phyloP scores from a whole-genome alignment of 1,139 yeast genomes.

The Geotrichum restrictum region DNA sequence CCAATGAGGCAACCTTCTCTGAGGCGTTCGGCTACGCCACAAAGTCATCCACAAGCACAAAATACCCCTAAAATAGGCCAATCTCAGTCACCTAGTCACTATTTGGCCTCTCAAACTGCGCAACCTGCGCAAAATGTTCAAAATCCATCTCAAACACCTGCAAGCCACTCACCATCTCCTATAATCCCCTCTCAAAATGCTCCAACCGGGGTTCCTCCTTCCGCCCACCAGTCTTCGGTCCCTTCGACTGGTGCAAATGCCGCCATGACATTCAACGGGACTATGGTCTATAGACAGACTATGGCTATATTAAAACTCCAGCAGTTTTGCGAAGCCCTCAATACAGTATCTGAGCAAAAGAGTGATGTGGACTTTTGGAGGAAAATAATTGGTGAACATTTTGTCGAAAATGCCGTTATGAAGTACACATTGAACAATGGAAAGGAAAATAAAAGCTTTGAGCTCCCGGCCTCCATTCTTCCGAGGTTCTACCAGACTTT shows the following conservation, averaged over 20 bases:
- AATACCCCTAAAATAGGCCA: neutral
- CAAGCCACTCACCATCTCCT: constrained; percentile 3
- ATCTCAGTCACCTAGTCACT: constrained; percentile 7
- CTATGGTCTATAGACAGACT: constrained; percentile 4
- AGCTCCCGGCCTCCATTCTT: constrained; percentile 59
- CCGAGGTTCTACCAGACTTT: constrained; percentile 60
- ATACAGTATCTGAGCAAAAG: constrained; percentile 39
- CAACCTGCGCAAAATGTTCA: neutral
- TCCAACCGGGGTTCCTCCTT: neutral
- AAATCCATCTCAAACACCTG: neutral
- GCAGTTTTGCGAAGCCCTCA: constrained; percentile 42
- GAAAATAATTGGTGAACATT: constrained; percentile 46
- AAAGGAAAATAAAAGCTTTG: constrained; percentile 54
- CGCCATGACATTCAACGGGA: constrained; percentile 3
- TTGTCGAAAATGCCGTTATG: constrained; percentile 48
- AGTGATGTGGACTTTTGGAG: constrained; percentile 49
- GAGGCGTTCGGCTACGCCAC: constrained; percentile 4
- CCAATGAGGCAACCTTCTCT: constrained; percentile 6
- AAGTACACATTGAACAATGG: constrained; percentile 45
- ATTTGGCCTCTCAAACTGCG: neutral
- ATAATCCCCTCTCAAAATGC: neutral
- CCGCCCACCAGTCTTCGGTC: constrained; percentile 23
- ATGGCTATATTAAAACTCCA: constrained; percentile 23
- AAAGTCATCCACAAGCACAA: neutral
- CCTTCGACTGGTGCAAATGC: constrained; percentile 24